A percentile compares a stretch with the other conserved stretches of the same genome.
These are phyloP conservation scores for Leptosphaerulina australis DNA, from an alignment of 2,329 filamentous ascomycete species.

Conservation along the genomic window DNA sequence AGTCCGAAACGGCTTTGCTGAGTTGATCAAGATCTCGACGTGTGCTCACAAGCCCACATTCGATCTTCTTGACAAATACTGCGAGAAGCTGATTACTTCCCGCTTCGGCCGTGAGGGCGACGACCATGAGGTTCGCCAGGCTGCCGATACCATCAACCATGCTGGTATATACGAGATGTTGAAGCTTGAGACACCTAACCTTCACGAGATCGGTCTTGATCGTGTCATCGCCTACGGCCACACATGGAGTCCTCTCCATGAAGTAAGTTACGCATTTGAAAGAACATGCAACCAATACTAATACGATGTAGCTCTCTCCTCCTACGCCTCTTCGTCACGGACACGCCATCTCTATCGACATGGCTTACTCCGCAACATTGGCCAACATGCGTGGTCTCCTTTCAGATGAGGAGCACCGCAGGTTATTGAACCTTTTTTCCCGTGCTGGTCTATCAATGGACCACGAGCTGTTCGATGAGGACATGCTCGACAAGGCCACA, in stretches of 20 bases:
- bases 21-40: slow-evolving; percentile 77
- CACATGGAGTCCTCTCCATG: slow-evolving; percentile 75
- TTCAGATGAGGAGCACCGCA: slow-evolving; percentile 63
- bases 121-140: slow-evolving; percentile 62
- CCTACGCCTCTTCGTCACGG: slow-evolving; percentile 72
- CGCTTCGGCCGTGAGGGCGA: slow-evolving; percentile 68
- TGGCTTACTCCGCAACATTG: slow-evolving; percentile 75
- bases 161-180: slow-evolving; percentile 75
- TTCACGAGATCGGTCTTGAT: slow-evolving; percentile 75
- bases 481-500: slow-evolving; percentile 69
- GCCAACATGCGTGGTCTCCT: slow-evolving; percentile 68
- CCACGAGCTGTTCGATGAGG: slow-evolving; percentile 69
- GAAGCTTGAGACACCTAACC: slow-evolving; percentile 73
- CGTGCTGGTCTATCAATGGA: slow-evolving; percentile 74
- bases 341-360: slow-evolving; percentile 76
- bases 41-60: slow-evolving; percentile 71
- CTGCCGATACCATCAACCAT: slow-evolving; percentile 71
- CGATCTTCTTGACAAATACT: slow-evolving; percentile 70
- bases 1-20: slow-evolving; percentile 75
- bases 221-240: slow-evolving; percentile 76
- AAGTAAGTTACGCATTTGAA: slow-evolving; percentile 28
- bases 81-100: slow-evolving; percentile 69
- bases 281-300: slow-evolving; percentile 1
- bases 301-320: slow-evolving; percentile 61
- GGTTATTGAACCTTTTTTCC: slow-evolving; percentile 71